Evolutionary conservation across 1,284 basidiomycete genomes (phyloP).

Genomic region (Cutaneotrichosporon mucoides): DNA sequence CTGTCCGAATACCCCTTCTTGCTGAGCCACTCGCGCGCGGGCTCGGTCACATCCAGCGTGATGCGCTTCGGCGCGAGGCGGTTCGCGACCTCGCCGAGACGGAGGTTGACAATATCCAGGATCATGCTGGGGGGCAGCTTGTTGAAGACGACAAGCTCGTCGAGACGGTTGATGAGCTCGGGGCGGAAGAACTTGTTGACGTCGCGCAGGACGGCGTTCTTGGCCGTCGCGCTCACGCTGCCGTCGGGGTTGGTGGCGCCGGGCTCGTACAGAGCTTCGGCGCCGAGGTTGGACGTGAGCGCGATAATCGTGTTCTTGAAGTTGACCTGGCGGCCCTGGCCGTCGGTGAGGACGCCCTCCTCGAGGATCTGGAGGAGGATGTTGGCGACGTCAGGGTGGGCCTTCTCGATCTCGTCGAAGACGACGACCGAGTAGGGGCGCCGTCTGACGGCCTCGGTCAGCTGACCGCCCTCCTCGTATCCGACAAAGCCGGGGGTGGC

Average conservation of each 20-base stretch:
- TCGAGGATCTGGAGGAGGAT: slow-evolving; percentile 89
- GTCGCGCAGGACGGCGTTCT: slow-evolving; percentile 66
- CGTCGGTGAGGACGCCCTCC: slow-evolving; percentile 81
- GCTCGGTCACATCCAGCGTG: slow-evolving; percentile 63
- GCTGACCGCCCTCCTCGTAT: slow-evolving; percentile 75
- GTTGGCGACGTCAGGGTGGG: slow-evolving; percentile 82
- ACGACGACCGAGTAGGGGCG: slow-evolving; percentile 55
- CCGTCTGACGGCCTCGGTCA: slow-evolving; percentile 80
- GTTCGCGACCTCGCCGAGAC: slow-evolving; percentile 67
- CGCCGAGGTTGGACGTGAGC: slow-evolving; percentile 87
- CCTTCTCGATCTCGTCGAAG: slow-evolving; percentile 83
- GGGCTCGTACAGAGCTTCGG: slow-evolving; percentile 66
- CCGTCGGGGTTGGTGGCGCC: slow-evolving; percentile 65
- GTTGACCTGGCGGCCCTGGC: slow-evolving; percentile 43
- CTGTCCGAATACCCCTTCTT: slow-evolving; percentile 74
- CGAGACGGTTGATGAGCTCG: slow-evolving; percentile 83
- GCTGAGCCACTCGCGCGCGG: slow-evolving; percentile 69
- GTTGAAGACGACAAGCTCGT: slow-evolving; percentile 85
- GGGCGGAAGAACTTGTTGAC: slow-evolving; percentile 80
- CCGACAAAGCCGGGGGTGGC: slow-evolving; percentile 91
- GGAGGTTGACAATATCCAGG: slow-evolving; percentile 68
- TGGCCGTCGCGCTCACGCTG: slow-evolving; percentile 62
- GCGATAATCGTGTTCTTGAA: slow-evolving; percentile 80
- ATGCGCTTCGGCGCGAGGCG: slow-evolving; percentile 66
- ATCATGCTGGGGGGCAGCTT: slow-evolving; percentile 72